Evolutionary conservation across 768 basidiomycete genomes (phyloP), one percentile per base, ranked within the genome.

Genomic region (Xerocomellus chrysenteron): DNA sequence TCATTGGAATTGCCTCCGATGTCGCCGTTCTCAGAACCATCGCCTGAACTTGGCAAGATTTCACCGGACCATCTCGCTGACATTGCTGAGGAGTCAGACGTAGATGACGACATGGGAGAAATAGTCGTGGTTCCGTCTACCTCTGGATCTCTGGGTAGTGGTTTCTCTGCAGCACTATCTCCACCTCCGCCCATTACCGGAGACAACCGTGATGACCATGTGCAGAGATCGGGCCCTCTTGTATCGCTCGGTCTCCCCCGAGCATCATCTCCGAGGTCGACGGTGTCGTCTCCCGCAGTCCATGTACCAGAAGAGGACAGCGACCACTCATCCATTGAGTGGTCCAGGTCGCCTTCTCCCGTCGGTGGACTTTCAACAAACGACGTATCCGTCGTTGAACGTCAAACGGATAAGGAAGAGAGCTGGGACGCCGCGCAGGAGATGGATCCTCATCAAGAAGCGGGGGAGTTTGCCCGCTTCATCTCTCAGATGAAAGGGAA

Each of bases 381-480:
- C 2, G 62, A 56, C 5, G 30, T 44, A 10, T 40, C 66, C 43
- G 48, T 61, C 47, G 55, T 56, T 3, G 65, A 70, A 49, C 65
- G 64, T 3, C 67, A 47, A 45, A 63, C 67, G 24, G 52, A 61
- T 10, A 56, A 59, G 39, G 72, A 70, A 24, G 81, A 80, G 42
- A 79, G 83, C 21, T 93, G 88, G 81, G 93, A 95, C 61, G 86
- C 88, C 2, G 89, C 86, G n/a, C 81, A 92, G 33, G 93, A 94
- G 69, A 90, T 94, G 79, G 88, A 91, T 62, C 77, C 82, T 2
- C 82, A 82, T 42, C 85, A 82, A 0, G 91, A 95, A 71, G 89
- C 88, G 62, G 85, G 88, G 43, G 93, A 94, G 67, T 98, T 94
- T 74, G 94, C 88, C n/a, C 82, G 83, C 11, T 96, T 98, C 66